Evolutionary conservation across 306 rosid genomes (phyloP), one percentile per base, ranked within the genome.

Genomic region (Lagenaria siceraria): DNA sequence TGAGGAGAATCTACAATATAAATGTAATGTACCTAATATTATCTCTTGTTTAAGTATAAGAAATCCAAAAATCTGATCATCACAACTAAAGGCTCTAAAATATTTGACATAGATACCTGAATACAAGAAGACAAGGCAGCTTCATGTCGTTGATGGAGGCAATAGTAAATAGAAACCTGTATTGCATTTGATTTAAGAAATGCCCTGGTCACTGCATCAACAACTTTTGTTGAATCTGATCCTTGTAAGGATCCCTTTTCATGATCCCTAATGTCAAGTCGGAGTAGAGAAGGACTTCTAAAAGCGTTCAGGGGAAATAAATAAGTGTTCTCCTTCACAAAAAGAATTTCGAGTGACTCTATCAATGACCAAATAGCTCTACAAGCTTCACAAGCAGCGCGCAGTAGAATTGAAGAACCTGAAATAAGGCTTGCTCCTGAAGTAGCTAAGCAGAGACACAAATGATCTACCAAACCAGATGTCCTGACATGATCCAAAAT

Each of bases 341-440:
- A 89, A 80, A 81, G 84, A 62, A 73, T 74, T 77, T 95, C 97
- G 74, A 84, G 64, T 73, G 97, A 95, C 81, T 88, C 89, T 83
- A 92, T 81, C 78, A 95, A 78, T 22, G 82, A 88, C 99, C 99
- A 95, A 85, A 85, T 76, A 78, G 97, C 93, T 77, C 86, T 85
- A 74, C 97, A 92, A 46, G 96, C 92, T 87, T 95, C 97, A 80
- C 93, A 89, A 77, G 99, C 96, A 81, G 90, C 90, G 77, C 93
- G 89, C 71, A 87, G 81, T 87, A 95, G 87, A 81, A 77, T 82
- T 51, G 93, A 90, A 84, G 99, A 92, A 72, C 98, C 98, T 24
- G 96, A 90, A 78, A 85, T 86, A 80, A 91, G 94, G 84, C 98
- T 88, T 0, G 93, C 85, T 42, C 97, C 99, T 66, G 97, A 85